Evolutionary conservation across 2,329 filamentous ascomycete species (phyloP).

Genomic region (Phaeoacremonium minimum): DNA sequence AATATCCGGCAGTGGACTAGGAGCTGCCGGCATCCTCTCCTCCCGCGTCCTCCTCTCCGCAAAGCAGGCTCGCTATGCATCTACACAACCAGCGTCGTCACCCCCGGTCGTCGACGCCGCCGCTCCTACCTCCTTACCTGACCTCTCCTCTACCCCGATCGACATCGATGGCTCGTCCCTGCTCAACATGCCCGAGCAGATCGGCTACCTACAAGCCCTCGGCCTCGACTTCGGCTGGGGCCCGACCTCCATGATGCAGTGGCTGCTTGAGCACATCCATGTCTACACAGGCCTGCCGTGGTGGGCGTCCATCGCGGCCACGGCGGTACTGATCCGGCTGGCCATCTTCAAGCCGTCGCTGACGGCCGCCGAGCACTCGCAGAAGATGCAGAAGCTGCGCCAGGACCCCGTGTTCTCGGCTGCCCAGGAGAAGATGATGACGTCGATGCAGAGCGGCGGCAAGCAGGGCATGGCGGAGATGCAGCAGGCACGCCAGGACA

Average conservation of each 20-base stretch:
- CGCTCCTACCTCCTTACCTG: constrained; percentile 17
- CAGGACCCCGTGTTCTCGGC: constrained; percentile 51
- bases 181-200: constrained; percentile 63
- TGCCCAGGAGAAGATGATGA: constrained; percentile 45
- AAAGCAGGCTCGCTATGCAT: constrained; percentile 18
- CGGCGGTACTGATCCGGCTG: constrained; percentile 61
- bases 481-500: constrained; percentile 39
- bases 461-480: constrained; percentile 39
- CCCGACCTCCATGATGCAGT: constrained; percentile 69
- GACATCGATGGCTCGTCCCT: constrained; percentile 34
- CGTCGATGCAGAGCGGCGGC: constrained; percentile 25
- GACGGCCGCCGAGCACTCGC: constrained; percentile 54
- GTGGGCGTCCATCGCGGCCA: constrained; percentile 69
- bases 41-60: constrained; percentile 10
- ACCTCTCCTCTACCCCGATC: constrained; percentile 23
- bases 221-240: constrained; percentile 88
- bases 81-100: constrained; percentile 13
- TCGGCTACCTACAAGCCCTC: constrained; percentile 78
- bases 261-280: constrained; percentile 76
- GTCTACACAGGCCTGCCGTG: constrained; percentile 72
- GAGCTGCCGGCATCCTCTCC: constrained; percentile 9
- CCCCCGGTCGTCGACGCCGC: constrained; percentile 7
- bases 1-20: constrained; percentile 13
- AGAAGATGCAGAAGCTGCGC: constrained; percentile 56
- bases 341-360: constrained; percentile 64